Evolutionary conservation across 1,284 basidiomycete genomes (phyloP).

Genomic region (Moesziomyces aphidis): DNA sequence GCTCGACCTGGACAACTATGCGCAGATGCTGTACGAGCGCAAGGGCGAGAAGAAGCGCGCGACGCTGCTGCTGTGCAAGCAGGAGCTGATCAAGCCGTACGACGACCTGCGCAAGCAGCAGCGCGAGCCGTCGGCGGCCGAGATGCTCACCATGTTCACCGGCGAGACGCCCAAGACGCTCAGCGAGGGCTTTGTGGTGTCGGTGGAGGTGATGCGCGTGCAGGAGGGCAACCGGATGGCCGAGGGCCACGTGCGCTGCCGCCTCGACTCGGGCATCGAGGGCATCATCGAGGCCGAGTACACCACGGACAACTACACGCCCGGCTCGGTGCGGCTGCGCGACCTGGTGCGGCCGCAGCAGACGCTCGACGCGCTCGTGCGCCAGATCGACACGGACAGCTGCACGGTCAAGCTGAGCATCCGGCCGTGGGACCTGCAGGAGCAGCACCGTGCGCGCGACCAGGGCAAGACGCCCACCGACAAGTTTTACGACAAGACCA

Average conservation of each 20-base stretch:
- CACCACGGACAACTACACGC: slow-evolving; percentile 52
- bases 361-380: slow-evolving; percentile 83
- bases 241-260: slow-evolving; percentile 72
- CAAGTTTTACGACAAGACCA: slow-evolving; percentile 77
- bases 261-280: slow-evolving; percentile 87
- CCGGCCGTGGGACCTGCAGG: slow-evolving; percentile 77
- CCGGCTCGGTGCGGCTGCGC: slow-evolving; percentile 50
- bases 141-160: slow-evolving; percentile 93
- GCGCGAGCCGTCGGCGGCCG: slow-evolving; percentile 77
- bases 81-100: slow-evolving; percentile 88
- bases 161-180: slow-evolving; percentile 89
- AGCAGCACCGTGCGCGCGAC: slow-evolving; percentile 74
- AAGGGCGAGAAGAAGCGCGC: slow-evolving; percentile 71
- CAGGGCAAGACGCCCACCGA: slow-evolving; percentile 77
- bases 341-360: slow-evolving; percentile 72
- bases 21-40: slow-evolving; percentile 77
- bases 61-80: slow-evolving; percentile 79
- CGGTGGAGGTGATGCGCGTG: slow-evolving; percentile 79
- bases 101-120: slow-evolving; percentile 81
- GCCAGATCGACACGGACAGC: slow-evolving; percentile 76
- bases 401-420: slow-evolving; percentile 84
- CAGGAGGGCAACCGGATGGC: slow-evolving; percentile 45
- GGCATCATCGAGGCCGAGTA: slow-evolving; percentile 62
- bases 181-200: slow-evolving; percentile 82
- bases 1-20: slow-evolving; percentile 96